Percentiles rank a stretch among this genome's conserved stretches.
phyloP scores from a whole-genome alignment of 2,329 filamentous ascomycete species.

The Penicillium capsulatum region DNA sequence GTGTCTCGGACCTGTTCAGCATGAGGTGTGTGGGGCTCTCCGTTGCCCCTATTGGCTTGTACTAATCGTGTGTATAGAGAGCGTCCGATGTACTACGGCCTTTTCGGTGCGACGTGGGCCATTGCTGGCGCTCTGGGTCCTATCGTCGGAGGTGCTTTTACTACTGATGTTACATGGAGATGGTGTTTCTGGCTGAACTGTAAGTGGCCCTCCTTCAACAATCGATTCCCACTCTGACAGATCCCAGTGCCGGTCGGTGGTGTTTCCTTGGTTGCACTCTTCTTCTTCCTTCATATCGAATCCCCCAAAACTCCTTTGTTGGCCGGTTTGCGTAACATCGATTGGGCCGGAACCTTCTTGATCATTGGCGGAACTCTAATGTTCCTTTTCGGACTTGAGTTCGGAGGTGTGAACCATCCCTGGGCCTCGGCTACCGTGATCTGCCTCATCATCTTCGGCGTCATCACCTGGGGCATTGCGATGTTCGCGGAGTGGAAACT shows the following conservation, averaged over 20 bases:
- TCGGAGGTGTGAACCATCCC: slow-evolving; percentile 70
- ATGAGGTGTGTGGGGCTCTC: slow-evolving; percentile 42
- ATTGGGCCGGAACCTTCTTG: slow-evolving; percentile 59
- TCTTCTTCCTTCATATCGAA: slow-evolving; percentile 59
- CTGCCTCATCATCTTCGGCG: slow-evolving; percentile 71
- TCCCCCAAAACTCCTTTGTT: slow-evolving; percentile 57
- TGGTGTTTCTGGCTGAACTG: slow-evolving; percentile 61
- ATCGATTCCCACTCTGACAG: slow-evolving; percentile 8
- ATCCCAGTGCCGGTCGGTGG: slow-evolving; percentile 55
- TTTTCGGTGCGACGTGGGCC: slow-evolving; percentile 61
- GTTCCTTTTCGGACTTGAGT: slow-evolving; percentile 80
- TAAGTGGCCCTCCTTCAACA: slow-evolving; percentile 20
- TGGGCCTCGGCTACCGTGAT: slow-evolving; percentile 73
- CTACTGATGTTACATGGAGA: slow-evolving; percentile 56
- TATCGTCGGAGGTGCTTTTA: slow-evolving; percentile 59
- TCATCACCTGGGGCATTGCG: slow-evolving; percentile 61
- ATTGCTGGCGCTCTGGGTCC: slow-evolving; percentile 58
- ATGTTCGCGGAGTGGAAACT: slow-evolving; percentile 67
- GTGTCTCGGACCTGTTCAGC: slow-evolving; percentile 61
- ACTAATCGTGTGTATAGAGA: slow-evolving; percentile 34
- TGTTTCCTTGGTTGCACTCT: slow-evolving; percentile 54
- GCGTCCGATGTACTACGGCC: slow-evolving; percentile 58
- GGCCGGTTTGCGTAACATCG: slow-evolving; percentile 57
- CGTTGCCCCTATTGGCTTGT: neutral
- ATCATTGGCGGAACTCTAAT: slow-evolving; percentile 77